phyloP scores from a whole-genome alignment of 306 rosid genomes.

The Cajanus cajan region DNA sequence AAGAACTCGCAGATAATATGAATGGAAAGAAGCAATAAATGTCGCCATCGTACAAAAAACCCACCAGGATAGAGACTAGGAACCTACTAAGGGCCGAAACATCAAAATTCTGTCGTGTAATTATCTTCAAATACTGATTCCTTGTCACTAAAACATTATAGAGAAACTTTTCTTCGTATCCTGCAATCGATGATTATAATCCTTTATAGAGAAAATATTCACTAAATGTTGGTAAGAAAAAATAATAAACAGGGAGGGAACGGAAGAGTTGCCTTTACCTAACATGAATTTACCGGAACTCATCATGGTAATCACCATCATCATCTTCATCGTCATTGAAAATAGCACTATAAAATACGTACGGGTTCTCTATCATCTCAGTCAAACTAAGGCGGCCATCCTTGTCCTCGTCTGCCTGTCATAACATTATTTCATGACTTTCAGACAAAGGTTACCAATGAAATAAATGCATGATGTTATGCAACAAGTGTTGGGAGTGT shows the following conservation, averaged over 20 bases:
- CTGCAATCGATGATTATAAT: conserved; percentile 36
- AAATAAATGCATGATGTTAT: conserved; percentile 37
- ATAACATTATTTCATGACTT: conserved; percentile 25
- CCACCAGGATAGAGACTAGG: conserved; percentile 28
- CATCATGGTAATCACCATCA: conserved; percentile 62
- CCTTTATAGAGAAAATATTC: background rate
- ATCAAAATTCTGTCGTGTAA: conserved; percentile 20
- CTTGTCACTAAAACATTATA: background rate
- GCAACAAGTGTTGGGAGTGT: conserved; percentile 23
- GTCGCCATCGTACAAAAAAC: conserved; percentile 19
- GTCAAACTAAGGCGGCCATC: conserved; percentile 79
- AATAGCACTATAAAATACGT: conserved; percentile 91
- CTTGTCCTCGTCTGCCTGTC: conserved; percentile 89
- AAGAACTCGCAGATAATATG: conserved; percentile 29
- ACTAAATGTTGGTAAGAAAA: conserved; percentile 1
- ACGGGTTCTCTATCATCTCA: conserved; percentile 96
- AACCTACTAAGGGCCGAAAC: conserved; percentile 24
- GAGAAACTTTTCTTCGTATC: conserved; percentile 32
- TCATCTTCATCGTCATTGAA: conserved; percentile 87
- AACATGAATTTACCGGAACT: conserved; percentile 66
- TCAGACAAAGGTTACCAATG: background rate
- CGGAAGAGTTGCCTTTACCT: conserved; percentile 34
- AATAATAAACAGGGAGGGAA: background rate
- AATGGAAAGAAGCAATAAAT: conserved; percentile 36
- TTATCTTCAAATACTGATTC: conserved; percentile 22